phyloP scores from a whole-genome alignment of 176 grass and related monocot genomes.

The Carex littledalei region DNA sequence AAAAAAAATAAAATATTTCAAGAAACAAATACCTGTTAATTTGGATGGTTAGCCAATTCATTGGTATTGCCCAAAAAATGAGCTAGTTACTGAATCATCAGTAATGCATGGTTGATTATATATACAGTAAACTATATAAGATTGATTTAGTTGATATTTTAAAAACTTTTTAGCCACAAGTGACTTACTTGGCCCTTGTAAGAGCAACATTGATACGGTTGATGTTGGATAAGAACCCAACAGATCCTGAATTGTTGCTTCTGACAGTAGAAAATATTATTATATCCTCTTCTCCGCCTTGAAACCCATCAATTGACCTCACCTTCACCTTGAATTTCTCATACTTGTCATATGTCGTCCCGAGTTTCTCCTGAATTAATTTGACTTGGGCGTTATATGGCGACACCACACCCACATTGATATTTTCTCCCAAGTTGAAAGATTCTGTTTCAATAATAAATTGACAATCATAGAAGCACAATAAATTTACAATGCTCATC shows the following conservation, averaged over 20 bases:
- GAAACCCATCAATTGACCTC: conserved; percentile 50
- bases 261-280: conserved; percentile 56
- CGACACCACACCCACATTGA: conserved; percentile 54
- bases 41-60: not conserved
- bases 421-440: conserved; percentile 19
- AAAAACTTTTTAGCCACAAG: not conserved
- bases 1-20: not conserved
- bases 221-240: conserved; percentile 15
- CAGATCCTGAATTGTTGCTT: conserved; percentile 1
- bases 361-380: conserved; percentile 35
- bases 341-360: conserved; percentile 23
- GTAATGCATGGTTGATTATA: not conserved
- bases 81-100: not conserved
- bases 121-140: not conserved
- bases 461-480: not conserved
- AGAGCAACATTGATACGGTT: conserved; percentile 22
- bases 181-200: conserved; percentile 16
- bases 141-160: not conserved
- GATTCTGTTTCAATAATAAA: conserved; percentile 22
- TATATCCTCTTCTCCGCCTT: conserved; percentile 50
- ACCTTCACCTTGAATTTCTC: conserved; percentile 31
- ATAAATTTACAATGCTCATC: not conserved
- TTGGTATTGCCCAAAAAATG: not conserved
- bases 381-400: conserved; percentile 44
- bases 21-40: not conserved